phyloP scores from a whole-genome alignment of 192 early-diverging fungal species.

The Jimgerdemannia lactiflua region DNA sequence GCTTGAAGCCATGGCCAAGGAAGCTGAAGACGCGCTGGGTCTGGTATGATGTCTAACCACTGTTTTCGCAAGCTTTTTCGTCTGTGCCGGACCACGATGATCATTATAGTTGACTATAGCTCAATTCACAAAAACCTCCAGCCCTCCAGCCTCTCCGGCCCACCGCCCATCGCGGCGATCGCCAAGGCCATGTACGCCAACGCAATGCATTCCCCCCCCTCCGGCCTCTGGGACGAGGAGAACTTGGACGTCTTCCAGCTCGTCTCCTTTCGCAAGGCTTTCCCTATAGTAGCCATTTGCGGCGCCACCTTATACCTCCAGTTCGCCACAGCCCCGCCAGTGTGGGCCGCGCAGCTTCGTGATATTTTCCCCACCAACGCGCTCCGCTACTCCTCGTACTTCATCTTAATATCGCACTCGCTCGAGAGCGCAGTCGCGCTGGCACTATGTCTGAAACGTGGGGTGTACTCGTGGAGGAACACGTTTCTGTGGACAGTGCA shows the following conservation, averaged over 20 bases:
- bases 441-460: slow-evolving; percentile 16
- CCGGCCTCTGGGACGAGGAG: not conserved
- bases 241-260: slow-evolving; percentile 21
- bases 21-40: slow-evolving; percentile 38
- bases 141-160: slow-evolving; percentile 30
- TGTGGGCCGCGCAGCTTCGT: slow-evolving; percentile 1
- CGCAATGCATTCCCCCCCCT: slow-evolving; percentile 17
- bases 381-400: not conserved
- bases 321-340: slow-evolving; percentile 1
- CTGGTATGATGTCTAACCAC: slow-evolving; percentile 26
- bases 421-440: slow-evolving; percentile 18
- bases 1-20: slow-evolving; percentile 41
- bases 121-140: slow-evolving; percentile 1
- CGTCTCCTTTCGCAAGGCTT: not conserved
- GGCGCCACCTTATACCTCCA: slow-evolving; percentile 5
- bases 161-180: slow-evolving; percentile 30
- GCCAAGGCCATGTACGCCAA: slow-evolving; percentile 22
- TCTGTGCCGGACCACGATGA: not conserved
- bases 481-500: slow-evolving; percentile 28
- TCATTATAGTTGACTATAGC: too few relatives aligned
- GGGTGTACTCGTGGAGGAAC: slow-evolving; percentile 24
- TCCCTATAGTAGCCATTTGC: not conserved
- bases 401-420: slow-evolving; percentile 14
- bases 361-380: slow-evolving; percentile 1
- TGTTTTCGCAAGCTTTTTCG: not conserved